Evolutionary conservation across 2,329 filamentous ascomycete genomes (phyloP).

Genomic region (Arthrobotrys entomopaga): DNA sequence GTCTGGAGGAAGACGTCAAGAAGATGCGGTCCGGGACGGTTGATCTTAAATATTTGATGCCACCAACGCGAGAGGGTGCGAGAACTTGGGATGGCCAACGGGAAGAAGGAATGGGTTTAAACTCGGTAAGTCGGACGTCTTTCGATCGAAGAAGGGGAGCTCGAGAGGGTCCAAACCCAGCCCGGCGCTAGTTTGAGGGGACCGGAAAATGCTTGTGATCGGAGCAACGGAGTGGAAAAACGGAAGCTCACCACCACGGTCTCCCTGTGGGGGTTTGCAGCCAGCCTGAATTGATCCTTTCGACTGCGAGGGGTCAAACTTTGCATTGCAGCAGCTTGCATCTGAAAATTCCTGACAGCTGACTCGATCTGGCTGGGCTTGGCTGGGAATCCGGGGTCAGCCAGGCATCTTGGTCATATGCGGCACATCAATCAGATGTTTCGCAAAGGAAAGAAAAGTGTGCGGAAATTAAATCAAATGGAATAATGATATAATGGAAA

Average conservation of each 20-base stretch:
- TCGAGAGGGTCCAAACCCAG: conserved; percentile 51
- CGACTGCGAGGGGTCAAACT: conserved; percentile 40
- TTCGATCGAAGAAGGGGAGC: conserved; percentile 17
- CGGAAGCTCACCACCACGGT: conserved; percentile 22
- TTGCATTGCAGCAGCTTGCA: conserved; percentile 27
- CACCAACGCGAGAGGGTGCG: not conserved
- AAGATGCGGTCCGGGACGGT: conserved; percentile 36
- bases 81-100: conserved; percentile 23
- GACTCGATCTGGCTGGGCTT: conserved; percentile 13
- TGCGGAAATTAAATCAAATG: conserved; percentile 20
- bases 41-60: conserved; percentile 48
- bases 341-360: conserved; percentile 19
- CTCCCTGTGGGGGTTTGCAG: conserved; percentile 19
- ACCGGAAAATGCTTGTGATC: conserved; percentile 51
- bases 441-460: not conserved
- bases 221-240: conserved; percentile 55
- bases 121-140: conserved; percentile 45
- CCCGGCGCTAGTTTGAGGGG: conserved; percentile 4
- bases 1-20: conserved; percentile 36
- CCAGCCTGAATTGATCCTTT: not conserved
- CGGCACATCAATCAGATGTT: conserved; percentile 8
- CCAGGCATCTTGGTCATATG: conserved; percentile 40
- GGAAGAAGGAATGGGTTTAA: conserved; percentile 42
- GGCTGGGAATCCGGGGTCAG: conserved; percentile 37
- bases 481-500: not conserved